Conservation (phyloP, 768 basidiomycete species). For the Sarcodon aspratus region DNA sequence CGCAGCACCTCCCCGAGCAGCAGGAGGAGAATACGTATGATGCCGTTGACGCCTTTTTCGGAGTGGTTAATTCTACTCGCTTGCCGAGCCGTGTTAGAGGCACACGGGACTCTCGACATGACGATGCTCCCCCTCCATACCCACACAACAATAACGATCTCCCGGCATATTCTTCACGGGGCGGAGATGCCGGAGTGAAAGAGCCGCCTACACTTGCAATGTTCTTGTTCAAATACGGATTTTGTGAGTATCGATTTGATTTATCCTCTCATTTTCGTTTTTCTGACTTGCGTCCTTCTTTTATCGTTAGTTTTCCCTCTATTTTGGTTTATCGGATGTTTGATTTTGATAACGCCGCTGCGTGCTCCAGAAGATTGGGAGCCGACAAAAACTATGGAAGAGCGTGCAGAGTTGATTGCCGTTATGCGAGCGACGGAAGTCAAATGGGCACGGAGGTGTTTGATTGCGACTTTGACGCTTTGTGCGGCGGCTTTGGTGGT, state of each 20-base stretch:
- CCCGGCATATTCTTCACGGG: conserved; percentile 20
- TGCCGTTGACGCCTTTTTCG: conserved; percentile 18
- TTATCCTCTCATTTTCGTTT: neutral
- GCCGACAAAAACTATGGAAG: conserved; percentile 23
- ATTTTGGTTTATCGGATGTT: conserved; percentile 32
- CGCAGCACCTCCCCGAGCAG: conserved; percentile 1
- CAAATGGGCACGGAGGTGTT: conserved; percentile 31
- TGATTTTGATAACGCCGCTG: conserved; percentile 30
- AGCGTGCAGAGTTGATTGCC: conserved; percentile 19
- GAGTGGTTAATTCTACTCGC: conserved; percentile 11
- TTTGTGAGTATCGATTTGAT: conserved; percentile 24
- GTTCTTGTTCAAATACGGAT: conserved; percentile 39
- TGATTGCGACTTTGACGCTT: conserved; percentile 9
- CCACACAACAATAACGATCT: conserved; percentile 17
- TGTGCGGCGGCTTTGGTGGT: too few relatives aligned
- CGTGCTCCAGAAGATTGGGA: conserved; percentile 23
- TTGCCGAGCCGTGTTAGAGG: conserved; percentile 5
- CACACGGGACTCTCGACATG: conserved; percentile 22
- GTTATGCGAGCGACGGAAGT: conserved; percentile 24
- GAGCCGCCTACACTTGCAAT: conserved; percentile 33
- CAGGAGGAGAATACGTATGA: conserved; percentile 3
- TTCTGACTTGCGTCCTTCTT: neutral
- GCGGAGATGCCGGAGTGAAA: conserved; percentile 5
- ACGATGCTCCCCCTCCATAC: conserved; percentile 18
- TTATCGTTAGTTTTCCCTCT: conserved; percentile 31